Percentiles rank a stretch among this genome's conserved stretches.
Conservation (phyloP, 305 asterid species). For the Fraxinus latifolia region DNA sequence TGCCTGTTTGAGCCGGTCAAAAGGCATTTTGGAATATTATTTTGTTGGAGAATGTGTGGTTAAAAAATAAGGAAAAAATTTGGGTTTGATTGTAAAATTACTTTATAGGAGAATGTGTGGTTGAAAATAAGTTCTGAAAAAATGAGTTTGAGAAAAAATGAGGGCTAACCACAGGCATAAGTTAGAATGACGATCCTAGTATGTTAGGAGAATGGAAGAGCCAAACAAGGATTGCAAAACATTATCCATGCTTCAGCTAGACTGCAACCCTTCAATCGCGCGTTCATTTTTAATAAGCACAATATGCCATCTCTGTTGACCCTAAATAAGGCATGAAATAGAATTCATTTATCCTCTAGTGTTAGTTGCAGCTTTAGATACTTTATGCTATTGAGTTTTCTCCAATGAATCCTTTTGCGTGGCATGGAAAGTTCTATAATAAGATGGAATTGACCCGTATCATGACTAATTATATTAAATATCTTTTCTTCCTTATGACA, state of each 20-base stretch:
- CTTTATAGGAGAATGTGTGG: too few relatives aligned
- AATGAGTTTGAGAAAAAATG: too few relatives aligned
- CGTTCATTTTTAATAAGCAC: neutral
- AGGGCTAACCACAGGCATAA: neutral
- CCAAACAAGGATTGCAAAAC: neutral
- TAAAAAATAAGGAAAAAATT: too few relatives aligned
- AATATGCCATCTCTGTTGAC: neutral
- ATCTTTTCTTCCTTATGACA: conserved; percentile 32
- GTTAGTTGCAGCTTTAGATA: conserved; percentile 18
- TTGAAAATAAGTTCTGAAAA: too few relatives aligned
- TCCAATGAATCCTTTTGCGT: conserved; percentile 8
- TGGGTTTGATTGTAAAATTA: too few relatives aligned
- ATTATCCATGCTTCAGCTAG: neutral
- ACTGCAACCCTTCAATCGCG: neutral
- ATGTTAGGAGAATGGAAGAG: conserved; percentile 15
- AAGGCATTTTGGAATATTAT: too few relatives aligned
- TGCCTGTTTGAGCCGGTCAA: too few relatives aligned
- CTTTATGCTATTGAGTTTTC: conserved; percentile 1
- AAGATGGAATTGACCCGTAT: conserved; percentile 16
- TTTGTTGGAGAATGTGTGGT: too few relatives aligned
- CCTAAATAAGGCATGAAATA: neutral
- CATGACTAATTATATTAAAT: neutral
- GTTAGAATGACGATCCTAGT: neutral
- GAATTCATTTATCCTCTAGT: conserved; percentile 4
- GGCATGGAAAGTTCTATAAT: conserved; percentile 7